phyloP scores from a whole-genome alignment of 176 grass and related monocot species.

The Neostapfia colusana region DNA sequence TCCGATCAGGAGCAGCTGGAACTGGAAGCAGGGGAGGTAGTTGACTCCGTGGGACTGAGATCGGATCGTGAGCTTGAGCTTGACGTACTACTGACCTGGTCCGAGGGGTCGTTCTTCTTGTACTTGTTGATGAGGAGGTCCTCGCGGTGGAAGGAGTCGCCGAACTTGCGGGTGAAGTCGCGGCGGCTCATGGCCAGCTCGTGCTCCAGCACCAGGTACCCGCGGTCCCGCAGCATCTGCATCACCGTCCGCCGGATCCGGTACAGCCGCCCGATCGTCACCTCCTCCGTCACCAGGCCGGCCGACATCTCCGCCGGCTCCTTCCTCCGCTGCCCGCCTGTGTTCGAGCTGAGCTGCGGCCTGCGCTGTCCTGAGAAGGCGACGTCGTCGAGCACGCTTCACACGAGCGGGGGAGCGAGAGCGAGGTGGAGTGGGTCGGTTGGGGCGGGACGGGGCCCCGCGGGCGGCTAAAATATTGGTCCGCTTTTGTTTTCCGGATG shows the following conservation, averaged over 20 bases:
- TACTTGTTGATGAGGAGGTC: conserved; percentile 92
- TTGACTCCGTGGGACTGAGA: neutral
- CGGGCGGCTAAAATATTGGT: neutral
- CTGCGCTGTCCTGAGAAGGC: neutral
- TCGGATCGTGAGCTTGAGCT: neutral
- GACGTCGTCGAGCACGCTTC: neutral
- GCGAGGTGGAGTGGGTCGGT: neutral
- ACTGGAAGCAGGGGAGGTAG: neutral
- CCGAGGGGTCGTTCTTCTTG: conserved; percentile 73
- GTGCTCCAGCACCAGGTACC: conserved; percentile 85
- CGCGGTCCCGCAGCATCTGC: conserved; percentile 89
- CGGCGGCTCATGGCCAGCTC: conserved; percentile 66
- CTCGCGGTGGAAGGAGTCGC: conserved; percentile 76
- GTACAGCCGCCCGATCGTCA: conserved; percentile 49
- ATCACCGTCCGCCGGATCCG: conserved; percentile 88
- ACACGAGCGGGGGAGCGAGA: neutral
- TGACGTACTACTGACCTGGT: conserved; percentile 58
- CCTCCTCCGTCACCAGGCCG: conserved; percentile 58
- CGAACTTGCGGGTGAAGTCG: conserved; percentile 82
- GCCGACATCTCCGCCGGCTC: conserved; percentile 36
- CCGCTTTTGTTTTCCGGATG: neutral
- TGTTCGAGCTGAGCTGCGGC: neutral
- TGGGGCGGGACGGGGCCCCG: neutral
- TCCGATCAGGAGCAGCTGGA: conserved; percentile 16
- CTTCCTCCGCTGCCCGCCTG: neutral